Conservation (phyloP, 2,329 filamentous ascomycete species). For the Sclerotinia trifoliorum region DNA sequence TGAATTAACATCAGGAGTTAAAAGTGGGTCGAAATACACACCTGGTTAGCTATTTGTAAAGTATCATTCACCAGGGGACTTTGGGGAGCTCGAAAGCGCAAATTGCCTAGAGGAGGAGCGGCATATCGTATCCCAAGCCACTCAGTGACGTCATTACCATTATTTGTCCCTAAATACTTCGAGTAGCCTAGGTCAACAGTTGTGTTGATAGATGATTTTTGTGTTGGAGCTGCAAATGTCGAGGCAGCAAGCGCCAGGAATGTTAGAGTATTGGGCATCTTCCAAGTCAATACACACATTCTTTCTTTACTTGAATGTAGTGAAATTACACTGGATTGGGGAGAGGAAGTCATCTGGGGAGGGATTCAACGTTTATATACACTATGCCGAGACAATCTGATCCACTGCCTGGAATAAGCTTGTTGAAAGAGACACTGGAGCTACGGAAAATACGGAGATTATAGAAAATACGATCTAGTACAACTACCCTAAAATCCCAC, state of each 20-base stretch:
- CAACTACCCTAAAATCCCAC: not conserved
- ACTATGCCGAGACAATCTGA: not conserved
- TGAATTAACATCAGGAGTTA: not conserved
- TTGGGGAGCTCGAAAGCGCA: conserved; percentile 66
- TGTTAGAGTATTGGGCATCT: not conserved
- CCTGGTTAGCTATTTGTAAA: conserved; percentile 33
- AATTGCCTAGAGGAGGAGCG: conserved; percentile 61
- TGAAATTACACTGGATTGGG: not conserved
- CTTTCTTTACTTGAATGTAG: not conserved
- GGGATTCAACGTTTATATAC: not conserved
- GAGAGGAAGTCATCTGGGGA: not conserved
- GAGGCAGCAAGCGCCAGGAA: conserved; percentile 1
- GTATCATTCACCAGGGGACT: conserved; percentile 50
- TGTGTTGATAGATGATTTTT: conserved; percentile 10
- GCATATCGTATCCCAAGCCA: conserved; percentile 78
- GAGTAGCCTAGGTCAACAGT: conserved; percentile 63
- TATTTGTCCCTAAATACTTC: conserved; percentile 58
- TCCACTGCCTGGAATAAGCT: not conserved
- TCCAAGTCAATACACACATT: not conserved
- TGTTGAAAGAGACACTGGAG: not conserved
- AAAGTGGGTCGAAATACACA: conserved; percentile 24
- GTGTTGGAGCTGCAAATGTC: conserved; percentile 8
- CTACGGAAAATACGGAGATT: not conserved
- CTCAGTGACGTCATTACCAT: conserved; percentile 59
- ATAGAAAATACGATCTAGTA: not conserved